Evolutionary conservation across 1,284 basidiomycete genomes (phyloP).

Genomic region (Lentinula novae-zelandiae): DNA sequence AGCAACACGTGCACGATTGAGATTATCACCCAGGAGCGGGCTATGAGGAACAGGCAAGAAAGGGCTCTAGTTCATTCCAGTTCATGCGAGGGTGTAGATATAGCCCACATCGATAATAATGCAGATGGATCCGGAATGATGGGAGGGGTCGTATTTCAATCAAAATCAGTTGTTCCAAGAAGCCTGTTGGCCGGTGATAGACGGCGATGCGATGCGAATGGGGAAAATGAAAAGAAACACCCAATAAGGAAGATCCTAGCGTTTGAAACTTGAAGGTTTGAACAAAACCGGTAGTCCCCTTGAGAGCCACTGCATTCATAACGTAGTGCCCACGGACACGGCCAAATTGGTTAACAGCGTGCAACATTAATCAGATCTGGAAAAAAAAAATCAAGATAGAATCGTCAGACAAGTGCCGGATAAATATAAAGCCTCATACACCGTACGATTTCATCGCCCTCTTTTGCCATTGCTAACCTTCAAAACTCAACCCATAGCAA

Average conservation of each 20-base stretch:
- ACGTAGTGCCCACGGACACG: constrained; percentile 1
- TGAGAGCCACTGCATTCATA: neutral
- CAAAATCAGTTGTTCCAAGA: neutral
- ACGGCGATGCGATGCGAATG: neutral
- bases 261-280: neutral
- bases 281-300: neutral
- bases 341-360: neutral
- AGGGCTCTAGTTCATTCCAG: neutral
- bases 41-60: neutral
- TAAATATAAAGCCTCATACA: neutral
- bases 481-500: constrained; percentile 5
- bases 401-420: neutral
- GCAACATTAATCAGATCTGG: constrained; percentile 1
- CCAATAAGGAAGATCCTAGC: neutral
- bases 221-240: neutral
- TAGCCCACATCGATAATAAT: too few relatives aligned
- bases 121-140: neutral
- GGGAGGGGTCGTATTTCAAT: neutral
- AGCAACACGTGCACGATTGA: neutral
- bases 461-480: neutral
- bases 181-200: constrained; percentile 1
- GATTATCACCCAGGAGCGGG: neutral
- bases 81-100: neutral
- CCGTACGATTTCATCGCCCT: neutral
- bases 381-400: neutral